phyloP scores from a whole-genome alignment of 2,329 filamentous ascomycete genomes.

The Fusarium sp. region DNA sequence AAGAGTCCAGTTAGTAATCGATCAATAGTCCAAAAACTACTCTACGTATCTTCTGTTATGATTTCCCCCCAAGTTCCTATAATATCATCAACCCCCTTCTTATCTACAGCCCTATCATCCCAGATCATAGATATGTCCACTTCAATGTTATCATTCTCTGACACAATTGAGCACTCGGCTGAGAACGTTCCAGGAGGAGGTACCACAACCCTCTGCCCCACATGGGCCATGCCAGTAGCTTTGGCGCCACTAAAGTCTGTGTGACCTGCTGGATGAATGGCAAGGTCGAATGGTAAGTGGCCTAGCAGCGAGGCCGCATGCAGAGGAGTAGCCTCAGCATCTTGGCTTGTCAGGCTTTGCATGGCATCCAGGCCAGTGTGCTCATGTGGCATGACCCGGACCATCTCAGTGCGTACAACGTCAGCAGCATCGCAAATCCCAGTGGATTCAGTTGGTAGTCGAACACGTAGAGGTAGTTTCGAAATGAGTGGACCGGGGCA shows the following conservation, averaged over 20 bases:
- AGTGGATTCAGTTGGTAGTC: background rate
- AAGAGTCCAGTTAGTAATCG: background rate
- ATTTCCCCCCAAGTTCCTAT: background rate
- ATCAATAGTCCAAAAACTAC: background rate
- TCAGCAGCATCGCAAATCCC: background rate
- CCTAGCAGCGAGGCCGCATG: background rate
- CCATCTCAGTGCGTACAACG: background rate
- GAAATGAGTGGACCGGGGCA: background rate
- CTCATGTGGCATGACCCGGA: background rate
- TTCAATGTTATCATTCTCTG: background rate
- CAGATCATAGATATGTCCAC: background rate
- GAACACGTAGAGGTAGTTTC: background rate
- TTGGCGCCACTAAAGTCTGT: background rate
- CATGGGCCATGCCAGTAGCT: background rate
- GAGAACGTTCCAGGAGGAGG: background rate
- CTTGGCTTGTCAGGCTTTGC: background rate
- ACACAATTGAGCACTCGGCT: background rate
- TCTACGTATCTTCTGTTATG: background rate
- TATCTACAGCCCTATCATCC: background rate
- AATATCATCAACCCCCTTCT: background rate
- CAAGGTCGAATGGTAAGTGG: background rate
- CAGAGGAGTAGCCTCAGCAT: too few relatives aligned
- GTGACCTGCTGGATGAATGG: background rate
- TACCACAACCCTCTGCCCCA: background rate
- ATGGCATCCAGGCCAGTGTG: background rate